A percentile compares a stretch with the other conserved stretches of the same genome.
Conservation (phyloP, 148 eudicot genomes). For the Vaccinium myrtillus region DNA sequence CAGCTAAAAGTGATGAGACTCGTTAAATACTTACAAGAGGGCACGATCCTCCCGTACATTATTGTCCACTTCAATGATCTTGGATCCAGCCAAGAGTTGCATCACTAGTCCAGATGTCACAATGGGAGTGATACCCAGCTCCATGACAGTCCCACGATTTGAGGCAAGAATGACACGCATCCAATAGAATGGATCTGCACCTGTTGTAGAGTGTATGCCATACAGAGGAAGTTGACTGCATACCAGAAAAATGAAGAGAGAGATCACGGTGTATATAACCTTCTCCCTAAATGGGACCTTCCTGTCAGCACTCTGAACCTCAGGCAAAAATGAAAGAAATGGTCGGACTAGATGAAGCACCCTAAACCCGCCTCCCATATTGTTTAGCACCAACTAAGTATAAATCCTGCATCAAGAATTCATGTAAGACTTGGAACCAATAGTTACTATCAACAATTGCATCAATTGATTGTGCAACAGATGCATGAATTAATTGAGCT, state of each 20-base stretch:
- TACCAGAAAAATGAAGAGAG: constrained; percentile 74
- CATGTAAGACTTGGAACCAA: background rate
- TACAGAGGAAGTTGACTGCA: constrained; percentile 91
- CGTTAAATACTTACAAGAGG: constrained; percentile 52
- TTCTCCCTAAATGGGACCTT: constrained; percentile 83
- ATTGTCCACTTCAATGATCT: constrained; percentile 90
- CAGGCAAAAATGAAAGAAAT: constrained; percentile 74
- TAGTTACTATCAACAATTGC: background rate
- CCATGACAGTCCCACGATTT: constrained; percentile 91
- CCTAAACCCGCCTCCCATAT: constrained; percentile 83
- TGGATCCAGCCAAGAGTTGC: constrained; percentile 91
- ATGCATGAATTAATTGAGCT: background rate
- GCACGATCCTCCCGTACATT: constrained; percentile 88
- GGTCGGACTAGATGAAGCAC: constrained; percentile 80
- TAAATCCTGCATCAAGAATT: constrained; percentile 24
- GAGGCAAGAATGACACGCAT: constrained; percentile 95
- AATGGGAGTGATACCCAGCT: constrained; percentile 89
- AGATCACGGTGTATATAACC: constrained; percentile 81
- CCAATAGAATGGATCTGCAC: constrained; percentile 88
- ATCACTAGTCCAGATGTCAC: constrained; percentile 87
- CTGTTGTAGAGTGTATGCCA: constrained; percentile 83
- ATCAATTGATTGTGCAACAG: background rate
- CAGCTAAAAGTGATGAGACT: background rate
- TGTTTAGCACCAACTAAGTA: constrained; percentile 19
- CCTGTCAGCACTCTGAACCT: constrained; percentile 78